Percentiles rank a stretch among this genome's conserved stretches.
Conservation (phyloP, 768 basidiomycete genomes). For the Hygrocybe coccinea region DNA sequence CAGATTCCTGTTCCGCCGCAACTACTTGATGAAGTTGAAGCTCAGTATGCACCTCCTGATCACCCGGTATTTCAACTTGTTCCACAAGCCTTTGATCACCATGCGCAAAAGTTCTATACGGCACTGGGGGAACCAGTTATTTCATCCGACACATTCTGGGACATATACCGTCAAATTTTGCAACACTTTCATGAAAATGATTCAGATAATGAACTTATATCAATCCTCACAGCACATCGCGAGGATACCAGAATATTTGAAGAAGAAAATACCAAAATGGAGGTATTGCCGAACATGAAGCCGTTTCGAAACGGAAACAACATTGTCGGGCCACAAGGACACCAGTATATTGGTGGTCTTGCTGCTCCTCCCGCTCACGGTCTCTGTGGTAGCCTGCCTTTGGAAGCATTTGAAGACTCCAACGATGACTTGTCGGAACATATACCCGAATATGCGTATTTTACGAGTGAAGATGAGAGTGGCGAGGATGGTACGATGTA, state of each 20-base stretch:
- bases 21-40: conserved; percentile 12
- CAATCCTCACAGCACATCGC: neutral
- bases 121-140: conserved; percentile 11
- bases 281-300: no score
- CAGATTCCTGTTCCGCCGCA: conserved; percentile 16
- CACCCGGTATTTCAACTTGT: conserved; percentile 19
- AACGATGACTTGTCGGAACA: no score
- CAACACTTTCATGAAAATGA: neutral
- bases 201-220: neutral
- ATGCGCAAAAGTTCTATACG: conserved; percentile 10
- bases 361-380: no score
- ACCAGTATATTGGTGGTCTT: no score
- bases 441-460: no score
- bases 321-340: no score
- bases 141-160: conserved; percentile 13
- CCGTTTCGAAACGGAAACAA: no score
- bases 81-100: conserved; percentile 13
- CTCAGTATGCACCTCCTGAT: conserved; percentile 15
- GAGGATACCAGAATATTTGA: neutral
- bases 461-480: no score
- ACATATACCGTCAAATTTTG: conserved; percentile 9
- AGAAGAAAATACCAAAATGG: neutral
- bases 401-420: no score
- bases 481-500: no score
- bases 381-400: no score